Conservation (phyloP, 2,329 filamentous ascomycete species). For the Alternaria postmessia region DNA sequence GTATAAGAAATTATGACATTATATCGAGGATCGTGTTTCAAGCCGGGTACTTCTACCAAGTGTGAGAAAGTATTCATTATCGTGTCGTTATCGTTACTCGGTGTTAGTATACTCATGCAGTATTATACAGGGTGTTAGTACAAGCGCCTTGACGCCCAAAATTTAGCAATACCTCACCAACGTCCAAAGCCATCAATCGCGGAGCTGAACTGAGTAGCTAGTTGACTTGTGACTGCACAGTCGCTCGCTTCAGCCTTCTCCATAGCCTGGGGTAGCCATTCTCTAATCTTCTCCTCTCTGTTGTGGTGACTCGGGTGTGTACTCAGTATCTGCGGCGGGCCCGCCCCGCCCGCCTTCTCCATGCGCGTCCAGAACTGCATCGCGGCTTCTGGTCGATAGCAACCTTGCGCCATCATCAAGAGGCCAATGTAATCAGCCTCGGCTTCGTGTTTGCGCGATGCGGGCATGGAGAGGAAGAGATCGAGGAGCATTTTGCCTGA, state of each 20-base stretch:
- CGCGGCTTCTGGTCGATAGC: constrained; percentile 75
- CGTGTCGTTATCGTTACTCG: not conserved
- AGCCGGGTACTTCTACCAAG: not conserved
- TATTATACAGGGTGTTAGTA: constrained; percentile 1
- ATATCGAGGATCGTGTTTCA: not conserved
- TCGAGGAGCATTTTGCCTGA: constrained; percentile 60
- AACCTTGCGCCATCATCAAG: constrained; percentile 83
- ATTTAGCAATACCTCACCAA: constrained; percentile 12
- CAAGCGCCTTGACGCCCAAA: not conserved
- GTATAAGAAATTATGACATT: constrained; percentile 14
- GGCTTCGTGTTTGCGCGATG: constrained; percentile 73
- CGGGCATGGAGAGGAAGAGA: constrained; percentile 71
- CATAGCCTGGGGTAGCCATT: constrained; percentile 60
- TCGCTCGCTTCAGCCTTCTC: constrained; percentile 48
- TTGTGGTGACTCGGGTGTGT: constrained; percentile 78
- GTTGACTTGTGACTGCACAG: constrained; percentile 32
- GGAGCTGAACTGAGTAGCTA: constrained; percentile 21
- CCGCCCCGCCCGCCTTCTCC: constrained; percentile 60
- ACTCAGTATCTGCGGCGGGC: constrained; percentile 74
- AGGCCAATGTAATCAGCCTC: constrained; percentile 84
- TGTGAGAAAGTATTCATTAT: not conserved
- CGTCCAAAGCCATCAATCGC: constrained; percentile 18
- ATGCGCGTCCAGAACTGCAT: constrained; percentile 70
- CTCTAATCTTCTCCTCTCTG: constrained; percentile 69
- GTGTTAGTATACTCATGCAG: not conserved